phyloP scores from a whole-genome alignment of 768 basidiomycete species.

The Lyophyllum shimeji region DNA sequence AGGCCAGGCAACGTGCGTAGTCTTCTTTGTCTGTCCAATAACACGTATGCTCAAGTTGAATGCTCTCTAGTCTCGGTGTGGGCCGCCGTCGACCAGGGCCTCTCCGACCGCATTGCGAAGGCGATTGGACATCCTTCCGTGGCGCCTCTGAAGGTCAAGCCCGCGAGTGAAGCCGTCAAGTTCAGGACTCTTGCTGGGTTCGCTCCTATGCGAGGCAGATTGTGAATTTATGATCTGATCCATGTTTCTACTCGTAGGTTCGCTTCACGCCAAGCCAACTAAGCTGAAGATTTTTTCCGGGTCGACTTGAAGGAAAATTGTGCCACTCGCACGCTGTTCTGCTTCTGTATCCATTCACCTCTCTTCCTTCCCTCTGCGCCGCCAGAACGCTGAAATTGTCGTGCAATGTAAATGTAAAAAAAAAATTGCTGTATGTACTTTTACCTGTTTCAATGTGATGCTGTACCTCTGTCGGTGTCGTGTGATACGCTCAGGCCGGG shows the following conservation, averaged over 20 bases:
- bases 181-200: conserved; percentile 47
- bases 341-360: not conserved
- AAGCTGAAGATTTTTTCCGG: not conserved
- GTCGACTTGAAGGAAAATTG: not conserved
- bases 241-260: conserved; percentile 11
- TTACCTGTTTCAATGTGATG: not conserved
- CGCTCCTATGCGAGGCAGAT: conserved; percentile 10
- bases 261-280: not conserved
- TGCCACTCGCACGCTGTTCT: too few relatives aligned
- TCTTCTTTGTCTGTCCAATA: not conserved
- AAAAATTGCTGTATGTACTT: not conserved
- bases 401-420: not conserved
- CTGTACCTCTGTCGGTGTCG: too few relatives aligned
- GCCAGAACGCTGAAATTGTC: not conserved
- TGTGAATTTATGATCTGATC: conserved; percentile 12
- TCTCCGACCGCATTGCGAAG: conserved; percentile 78
- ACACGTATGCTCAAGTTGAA: not conserved
- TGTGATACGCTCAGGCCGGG: too few relatives aligned
- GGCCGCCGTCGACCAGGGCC: conserved; percentile 72
- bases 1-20: conserved; percentile 63
- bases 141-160: conserved; percentile 59
- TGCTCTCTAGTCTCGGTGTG: conserved; percentile 63
- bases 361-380: not conserved
- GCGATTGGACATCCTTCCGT: conserved; percentile 62
- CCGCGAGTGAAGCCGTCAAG: conserved; percentile 55